phyloP scores from a whole-genome alignment of 306 rosid species.

The Trifolium repens region DNA sequence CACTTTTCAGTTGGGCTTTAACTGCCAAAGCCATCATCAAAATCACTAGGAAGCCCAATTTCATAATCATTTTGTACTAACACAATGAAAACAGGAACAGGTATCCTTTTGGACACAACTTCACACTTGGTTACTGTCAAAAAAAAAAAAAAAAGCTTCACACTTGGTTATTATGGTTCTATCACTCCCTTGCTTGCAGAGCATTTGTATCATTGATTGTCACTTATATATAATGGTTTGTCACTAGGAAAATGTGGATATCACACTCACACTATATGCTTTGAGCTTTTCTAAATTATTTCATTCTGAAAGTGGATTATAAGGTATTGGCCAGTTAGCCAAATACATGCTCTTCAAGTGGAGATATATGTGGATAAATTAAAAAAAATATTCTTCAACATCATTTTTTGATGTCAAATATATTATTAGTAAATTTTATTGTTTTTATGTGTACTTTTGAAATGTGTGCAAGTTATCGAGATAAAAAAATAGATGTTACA shows the following conservation, averaged over 20 bases:
- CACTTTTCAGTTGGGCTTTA: constrained; percentile 56
- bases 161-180: constrained; percentile 8
- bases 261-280: constrained; percentile 21
- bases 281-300: constrained; percentile 26
- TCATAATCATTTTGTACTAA: constrained; percentile 43
- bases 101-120: constrained; percentile 17
- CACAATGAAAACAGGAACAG: constrained; percentile 10
- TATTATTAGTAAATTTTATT: not conserved
- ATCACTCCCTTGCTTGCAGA: constrained; percentile 23
- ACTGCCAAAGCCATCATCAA: constrained; percentile 46
- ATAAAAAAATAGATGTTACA: not conserved
- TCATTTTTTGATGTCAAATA: not conserved
- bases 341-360: constrained; percentile 43
- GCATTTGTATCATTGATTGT: constrained; percentile 23
- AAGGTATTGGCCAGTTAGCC: constrained; percentile 30
- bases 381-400: not conserved
- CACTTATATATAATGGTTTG: constrained; percentile 45
- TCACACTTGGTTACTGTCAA: constrained; percentile 31
- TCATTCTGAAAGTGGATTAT: not conserved
- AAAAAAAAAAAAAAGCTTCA: too few relatives aligned
- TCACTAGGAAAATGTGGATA: not conserved
- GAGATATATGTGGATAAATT: constrained; percentile 39
- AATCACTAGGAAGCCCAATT: constrained; percentile 42
- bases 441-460: not conserved
- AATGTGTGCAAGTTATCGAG: not conserved